Base-by-base conservation (phyloP, 768 basidiomycete genomes). In the Filobasidium wieringae region DNA sequence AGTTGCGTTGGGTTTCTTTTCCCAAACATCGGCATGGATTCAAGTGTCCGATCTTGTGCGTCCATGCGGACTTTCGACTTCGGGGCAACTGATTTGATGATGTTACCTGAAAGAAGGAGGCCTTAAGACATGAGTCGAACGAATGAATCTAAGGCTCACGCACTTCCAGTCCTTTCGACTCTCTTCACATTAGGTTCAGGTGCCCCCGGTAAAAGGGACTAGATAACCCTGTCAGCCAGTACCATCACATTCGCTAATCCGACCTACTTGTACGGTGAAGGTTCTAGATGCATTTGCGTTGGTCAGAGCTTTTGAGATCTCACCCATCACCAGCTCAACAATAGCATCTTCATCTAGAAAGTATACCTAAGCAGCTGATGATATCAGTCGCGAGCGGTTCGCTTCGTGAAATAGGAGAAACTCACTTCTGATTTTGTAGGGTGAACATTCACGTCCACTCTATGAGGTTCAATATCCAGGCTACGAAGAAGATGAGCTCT, bases 361-460 rank as follows among this genome's bases (percentile, higher is more conserved):
- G 64, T 90, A 88, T 0, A 96, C 75, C 64, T 66, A 31, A 2
- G 32, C n/a, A n/a, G n/a, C n/a, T n/a, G n/a, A 45, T 7, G 27
- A 45, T 12, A 39, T 12, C 31, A 3, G 33, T 53, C 5, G 40
- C 24, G 19, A 39, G 24, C 26, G 19, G 9, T 4, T n/a, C 26
- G 11, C 3, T 7, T 41, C n/a, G 39, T 1, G 17, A 47, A 31
- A 19, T 19, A 11, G 14, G 4, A 5, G n/a, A 4, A 39, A 34
- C 68, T 58, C 26, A 73, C 90, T 71, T 96, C 92, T 43, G 87
- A 85, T 71, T 99, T 99, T 1, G 95, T 97, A 0, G 93, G 95
- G 69, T 96, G 92, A 7, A 97, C 90, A 66, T 99, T 99, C 54
- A 96, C 92, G 65, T 99, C 95, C 17, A 99, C 85, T 26, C 86